Evolutionary conservation across 2,329 filamentous ascomycete species (phyloP).

Genomic region (Furcasterigmium sp.): DNA sequence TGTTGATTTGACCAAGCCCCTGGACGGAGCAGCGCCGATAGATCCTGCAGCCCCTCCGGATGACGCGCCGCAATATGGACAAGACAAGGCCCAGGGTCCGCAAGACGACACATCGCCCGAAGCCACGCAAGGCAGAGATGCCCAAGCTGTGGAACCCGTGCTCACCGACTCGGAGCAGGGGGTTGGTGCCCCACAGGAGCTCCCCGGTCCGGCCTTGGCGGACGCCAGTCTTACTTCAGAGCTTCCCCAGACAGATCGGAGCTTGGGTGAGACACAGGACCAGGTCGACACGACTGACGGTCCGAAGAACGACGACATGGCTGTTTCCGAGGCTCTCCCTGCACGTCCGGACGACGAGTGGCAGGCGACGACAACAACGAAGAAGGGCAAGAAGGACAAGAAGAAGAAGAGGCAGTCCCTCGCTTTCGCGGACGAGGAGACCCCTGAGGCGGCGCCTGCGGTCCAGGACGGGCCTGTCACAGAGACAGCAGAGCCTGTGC

Average conservation of each 20-base stretch:
- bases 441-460: background rate
- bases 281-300: background rate
- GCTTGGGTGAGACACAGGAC: background rate
- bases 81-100: slow-evolving; percentile 1
- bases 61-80: slow-evolving; percentile 4
- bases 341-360: slow-evolving; percentile 16
- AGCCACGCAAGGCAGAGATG: slow-evolving; percentile 13
- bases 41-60: slow-evolving; percentile 10
- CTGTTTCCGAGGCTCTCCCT: slow-evolving; percentile 6
- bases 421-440: background rate
- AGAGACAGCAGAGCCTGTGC: background rate
- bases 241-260: slow-evolving; percentile 9
- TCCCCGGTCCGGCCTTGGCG: slow-evolving; percentile 11
- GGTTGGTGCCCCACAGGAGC: slow-evolving; percentile 9
- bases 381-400: slow-evolving; percentile 25
- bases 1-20: background rate
- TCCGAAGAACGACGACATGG: slow-evolving; percentile 5
- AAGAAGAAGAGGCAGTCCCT: slow-evolving; percentile 14
- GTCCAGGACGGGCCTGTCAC: background rate
- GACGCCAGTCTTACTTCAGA: slow-evolving; percentile 12
- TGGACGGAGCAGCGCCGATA: slow-evolving; percentile 3
- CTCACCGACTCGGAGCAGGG: slow-evolving; percentile 13
- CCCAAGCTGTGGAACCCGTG: slow-evolving; percentile 10
- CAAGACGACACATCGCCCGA: slow-evolving; percentile 9
- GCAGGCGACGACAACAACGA: slow-evolving; percentile 17